These are phyloP conservation scores for Penicillium malachiteum DNA, from an alignment of 495 filamentous ascomycete species.

Conservation along the genomic window DNA sequence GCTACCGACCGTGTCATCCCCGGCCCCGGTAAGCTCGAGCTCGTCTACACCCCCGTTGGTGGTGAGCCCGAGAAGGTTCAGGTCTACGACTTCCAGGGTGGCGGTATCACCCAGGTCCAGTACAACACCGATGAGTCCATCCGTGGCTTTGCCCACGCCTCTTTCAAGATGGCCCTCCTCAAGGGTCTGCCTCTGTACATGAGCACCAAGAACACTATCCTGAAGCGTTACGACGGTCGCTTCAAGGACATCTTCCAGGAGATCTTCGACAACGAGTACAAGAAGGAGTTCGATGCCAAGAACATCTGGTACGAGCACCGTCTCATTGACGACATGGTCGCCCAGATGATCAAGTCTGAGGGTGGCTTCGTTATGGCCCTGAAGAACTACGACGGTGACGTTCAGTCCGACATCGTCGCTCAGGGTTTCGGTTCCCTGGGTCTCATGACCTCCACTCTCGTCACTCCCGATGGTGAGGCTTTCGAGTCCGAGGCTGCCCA, in stretches of 20 bases:
- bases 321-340: constrained; percentile 99
- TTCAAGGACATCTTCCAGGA: constrained; percentile 99
- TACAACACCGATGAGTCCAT: constrained; percentile 99
- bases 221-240: constrained; percentile 96
- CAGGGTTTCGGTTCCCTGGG: constrained; percentile 98
- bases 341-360: constrained; percentile 98
- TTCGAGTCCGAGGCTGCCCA: constrained; percentile 98
- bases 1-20: constrained; percentile 84
- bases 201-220: constrained; percentile 99
- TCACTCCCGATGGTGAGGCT: constrained; percentile 91
- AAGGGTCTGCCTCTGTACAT: constrained; percentile 91
- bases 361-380: constrained; percentile 96
- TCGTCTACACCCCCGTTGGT: constrained; percentile 85
- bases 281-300: constrained; percentile 83
- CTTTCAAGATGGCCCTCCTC: constrained; percentile 88
- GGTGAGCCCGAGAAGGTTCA: constrained; percentile 83
- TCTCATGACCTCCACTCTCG: constrained; percentile 96
- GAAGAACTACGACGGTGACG: constrained; percentile 99
- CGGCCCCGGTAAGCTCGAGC: constrained; percentile 81
- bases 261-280: constrained; percentile 85
- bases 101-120: constrained; percentile 87
- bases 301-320: constrained; percentile 99
- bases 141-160: constrained; percentile 87
- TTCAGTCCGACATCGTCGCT: constrained; percentile 96
- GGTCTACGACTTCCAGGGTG: constrained; percentile 86